Evolutionary conservation across 345 rosid species (phyloP), one percentile per base, ranked within the genome.

Genomic region (Fremontodendron californicum): DNA sequence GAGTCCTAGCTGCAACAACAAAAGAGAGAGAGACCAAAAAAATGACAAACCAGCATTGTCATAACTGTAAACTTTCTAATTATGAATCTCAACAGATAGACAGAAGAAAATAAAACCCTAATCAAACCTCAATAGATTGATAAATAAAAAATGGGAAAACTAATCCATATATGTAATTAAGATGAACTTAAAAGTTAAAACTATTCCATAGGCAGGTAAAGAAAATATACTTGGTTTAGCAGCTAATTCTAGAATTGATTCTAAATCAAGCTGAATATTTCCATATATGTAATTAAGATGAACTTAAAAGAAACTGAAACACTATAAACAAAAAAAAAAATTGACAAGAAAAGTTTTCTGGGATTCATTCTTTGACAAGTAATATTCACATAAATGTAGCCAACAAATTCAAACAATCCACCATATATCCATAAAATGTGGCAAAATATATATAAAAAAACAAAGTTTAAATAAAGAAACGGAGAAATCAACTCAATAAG

Each of bases 1-100:
- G 19, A 63, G 71, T 62, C 33, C 39, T 13, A 83, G 71, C 84
- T 80, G 78, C 79, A 46, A n/a, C n/a, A n/a, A n/a, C n/a, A n/a
- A n/a, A n/a, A n/a, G n/a, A n/a, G n/a, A n/a, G n/a, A n/a, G n/a
- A n/a, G n/a, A n/a, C n/a, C n/a, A n/a, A n/a, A 78, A 25, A 43
- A 19, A 9, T 29, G 15, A 37, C 19, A 37, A 58, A 49, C 23
- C n/a, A 25, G 2, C 63, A 58, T 25, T 12, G 6, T 27, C 35
- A 58, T 8, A 25, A 58, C 12, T n/a, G n/a, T n/a, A 15, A 9
- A n/a, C 23, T 19, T 2, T n/a, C n/a, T n/a, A n/a, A n/a, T n/a
- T n/a, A n/a, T n/a, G n/a, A n/a, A n/a, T n/a, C n/a, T n/a, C n/a
- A n/a, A n/a, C n/a, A n/a, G n/a, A n/a, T n/a, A n/a, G n/a, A n/a